These are phyloP conservation scores for Fennellomyces sp. DNA, from an alignment of 371 early-diverging fungal genomes.

Conservation along the genomic window DNA sequence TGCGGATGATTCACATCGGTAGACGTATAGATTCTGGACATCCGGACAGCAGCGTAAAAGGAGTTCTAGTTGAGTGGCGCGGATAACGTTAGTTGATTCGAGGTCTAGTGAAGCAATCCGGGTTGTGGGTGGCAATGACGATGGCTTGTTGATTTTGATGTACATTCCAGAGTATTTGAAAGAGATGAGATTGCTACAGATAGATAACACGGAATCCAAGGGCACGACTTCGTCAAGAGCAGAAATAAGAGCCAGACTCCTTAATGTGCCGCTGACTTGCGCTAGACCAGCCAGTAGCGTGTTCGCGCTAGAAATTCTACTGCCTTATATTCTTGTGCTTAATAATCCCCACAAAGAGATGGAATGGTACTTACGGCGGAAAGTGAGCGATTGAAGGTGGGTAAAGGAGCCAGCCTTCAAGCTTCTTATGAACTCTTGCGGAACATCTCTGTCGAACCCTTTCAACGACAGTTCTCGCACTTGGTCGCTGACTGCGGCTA, in stretches of 20 bases:
- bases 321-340: neutral
- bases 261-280: neutral
- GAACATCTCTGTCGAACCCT: neutral
- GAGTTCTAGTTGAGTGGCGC: neutral
- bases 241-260: neutral
- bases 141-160: neutral
- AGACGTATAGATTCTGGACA: neutral
- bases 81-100: neutral
- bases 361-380: neutral
- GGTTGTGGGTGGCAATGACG: neutral
- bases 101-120: neutral
- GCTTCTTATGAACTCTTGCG: neutral
- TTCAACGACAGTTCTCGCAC: neutral
- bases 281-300: neutral
- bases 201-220: neutral
- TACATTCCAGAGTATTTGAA: neutral
- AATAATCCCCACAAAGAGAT: neutral
- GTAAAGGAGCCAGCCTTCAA: neutral
- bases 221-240: neutral
- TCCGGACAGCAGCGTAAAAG: constrained; percentile 1
- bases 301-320: neutral
- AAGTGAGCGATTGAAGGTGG: neutral
- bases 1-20: neutral
- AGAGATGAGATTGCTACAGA: neutral
- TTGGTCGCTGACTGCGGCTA: neutral